Evolutionary conservation across 1,284 basidiomycete genomes (phyloP).

Genomic region (Butyriboletus appendiculatus): DNA sequence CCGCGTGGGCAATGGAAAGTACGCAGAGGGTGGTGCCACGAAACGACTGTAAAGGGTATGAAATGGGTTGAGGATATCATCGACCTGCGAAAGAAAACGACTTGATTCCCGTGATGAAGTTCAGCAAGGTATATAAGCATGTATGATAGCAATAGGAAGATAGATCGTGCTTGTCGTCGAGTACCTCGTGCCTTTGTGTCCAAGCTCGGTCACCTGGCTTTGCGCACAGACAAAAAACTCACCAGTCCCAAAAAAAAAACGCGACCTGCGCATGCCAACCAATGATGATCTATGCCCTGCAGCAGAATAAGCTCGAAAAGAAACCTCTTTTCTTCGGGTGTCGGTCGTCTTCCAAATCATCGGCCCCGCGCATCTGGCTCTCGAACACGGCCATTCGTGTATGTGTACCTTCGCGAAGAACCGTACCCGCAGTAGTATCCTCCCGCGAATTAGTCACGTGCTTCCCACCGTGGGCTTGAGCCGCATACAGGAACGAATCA

Average conservation of each 20-base stretch:
- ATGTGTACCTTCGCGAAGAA: constrained; percentile 35
- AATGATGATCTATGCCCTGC: constrained; percentile 29
- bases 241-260: constrained; percentile 28
- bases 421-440: constrained; percentile 44
- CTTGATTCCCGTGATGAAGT: constrained; percentile 27
- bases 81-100: constrained; percentile 35
- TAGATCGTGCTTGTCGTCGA: constrained; percentile 37
- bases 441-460: constrained; percentile 50
- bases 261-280: constrained; percentile 34
- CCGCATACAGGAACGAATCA: constrained; percentile 62
- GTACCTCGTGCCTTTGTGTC: constrained; percentile 24
- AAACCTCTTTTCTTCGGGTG: constrained; percentile 38
- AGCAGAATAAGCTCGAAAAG: constrained; percentile 33
- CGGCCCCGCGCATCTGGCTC: constrained; percentile 48
- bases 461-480: constrained; percentile 46
- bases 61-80: constrained; percentile 28
- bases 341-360: constrained; percentile 35
- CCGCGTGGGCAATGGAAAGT: constrained; percentile 6
- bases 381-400: constrained; percentile 57
- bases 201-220: constrained; percentile 1
- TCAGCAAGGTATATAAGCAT: constrained; percentile 37
- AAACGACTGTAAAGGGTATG: constrained; percentile 36
- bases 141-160: constrained; percentile 35
- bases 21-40: constrained; percentile 19
- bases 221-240: not conserved